Conservation (phyloP, 2,329 filamentous ascomycete genomes). For the Piedraia hortae region DNA sequence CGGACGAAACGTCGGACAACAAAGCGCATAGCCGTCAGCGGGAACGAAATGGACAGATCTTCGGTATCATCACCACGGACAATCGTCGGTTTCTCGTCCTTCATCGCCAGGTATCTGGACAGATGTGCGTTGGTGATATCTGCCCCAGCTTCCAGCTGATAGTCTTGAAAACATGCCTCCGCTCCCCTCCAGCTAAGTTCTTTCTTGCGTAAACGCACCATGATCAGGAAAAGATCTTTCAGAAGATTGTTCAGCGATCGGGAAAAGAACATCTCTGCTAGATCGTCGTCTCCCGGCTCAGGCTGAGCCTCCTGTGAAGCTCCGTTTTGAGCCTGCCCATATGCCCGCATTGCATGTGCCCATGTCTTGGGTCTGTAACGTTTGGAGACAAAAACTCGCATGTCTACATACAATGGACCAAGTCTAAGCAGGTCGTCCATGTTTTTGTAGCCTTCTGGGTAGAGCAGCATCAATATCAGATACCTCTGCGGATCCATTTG, state of each 20-base stretch:
- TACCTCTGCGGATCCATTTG: slow-evolving; percentile 38
- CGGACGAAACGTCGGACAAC: slow-evolving; percentile 47
- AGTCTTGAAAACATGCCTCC: too few relatives aligned
- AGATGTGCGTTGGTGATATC: slow-evolving; percentile 6
- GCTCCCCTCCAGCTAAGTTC: slow-evolving; percentile 40
- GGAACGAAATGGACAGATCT: slow-evolving; percentile 18
- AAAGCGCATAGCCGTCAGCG: slow-evolving; percentile 42
- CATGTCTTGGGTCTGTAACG: slow-evolving; percentile 44
- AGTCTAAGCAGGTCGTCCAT: slow-evolving; percentile 23
- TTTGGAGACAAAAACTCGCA: slow-evolving; percentile 43
- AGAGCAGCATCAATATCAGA: slow-evolving; percentile 43
- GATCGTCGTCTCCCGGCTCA: slow-evolving; percentile 11
- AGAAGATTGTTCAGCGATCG: slow-evolving; percentile 41
- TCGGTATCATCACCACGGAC: slow-evolving; percentile 22
- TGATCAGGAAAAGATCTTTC: slow-evolving; percentile 34
- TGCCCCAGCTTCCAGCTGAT: slow-evolving; percentile 23
- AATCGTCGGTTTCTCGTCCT: too few relatives aligned
- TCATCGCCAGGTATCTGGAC: slow-evolving; percentile 13
- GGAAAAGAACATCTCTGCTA: slow-evolving; percentile 40
- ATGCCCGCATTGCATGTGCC: slow-evolving; percentile 25
- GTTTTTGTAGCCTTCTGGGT: slow-evolving; percentile 31
- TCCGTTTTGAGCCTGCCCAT: slow-evolving; percentile 15
- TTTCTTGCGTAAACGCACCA: slow-evolving; percentile 28
- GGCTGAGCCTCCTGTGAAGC: slow-evolving; percentile 2
- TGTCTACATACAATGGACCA: slow-evolving; percentile 21